phyloP scores from a whole-genome alignment of 495 filamentous ascomycete species.

The Amniculicola lignicola region DNA sequence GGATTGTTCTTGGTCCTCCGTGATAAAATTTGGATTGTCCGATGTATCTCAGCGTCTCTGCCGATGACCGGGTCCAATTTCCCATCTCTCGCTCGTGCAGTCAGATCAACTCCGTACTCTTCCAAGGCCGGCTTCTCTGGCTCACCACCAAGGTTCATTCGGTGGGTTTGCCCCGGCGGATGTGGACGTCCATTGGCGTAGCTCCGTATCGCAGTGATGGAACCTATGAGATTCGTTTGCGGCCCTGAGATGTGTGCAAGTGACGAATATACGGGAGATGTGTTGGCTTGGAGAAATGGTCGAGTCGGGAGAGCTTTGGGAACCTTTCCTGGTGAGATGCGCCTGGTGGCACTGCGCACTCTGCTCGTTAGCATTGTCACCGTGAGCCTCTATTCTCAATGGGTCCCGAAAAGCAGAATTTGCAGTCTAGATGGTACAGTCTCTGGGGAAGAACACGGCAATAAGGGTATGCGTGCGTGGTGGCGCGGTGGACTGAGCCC shows the following conservation, averaged over 20 bases:
- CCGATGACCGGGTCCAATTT: slow-evolving; percentile 97
- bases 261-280: not conserved
- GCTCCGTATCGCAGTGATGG: slow-evolving; percentile 42
- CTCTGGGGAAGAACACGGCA: no score
- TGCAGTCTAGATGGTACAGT: no score
- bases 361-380: slow-evolving; percentile 34
- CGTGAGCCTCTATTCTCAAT: no score
- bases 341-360: slow-evolving; percentile 34
- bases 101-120: slow-evolving; percentile 87
- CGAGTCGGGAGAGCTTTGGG: slow-evolving; percentile 15
- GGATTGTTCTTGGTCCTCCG: slow-evolving; percentile 96
- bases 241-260: not conserved
- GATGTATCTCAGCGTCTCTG: slow-evolving; percentile 82
- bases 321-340: slow-evolving; percentile 30
- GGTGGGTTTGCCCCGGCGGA: slow-evolving; percentile 86
- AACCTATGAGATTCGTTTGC: no score
- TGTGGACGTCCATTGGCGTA: slow-evolving; percentile 80
- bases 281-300: not conserved
- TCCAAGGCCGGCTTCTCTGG: slow-evolving; percentile 83
- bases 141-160: slow-evolving; percentile 81
- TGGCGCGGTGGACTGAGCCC: no score
- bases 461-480: no score
- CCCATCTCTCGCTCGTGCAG: slow-evolving; percentile 76
- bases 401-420: no score
- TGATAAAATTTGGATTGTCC: slow-evolving; percentile 91